Evolutionary conservation across 164 flowering plant species (phyloP), one percentile per base, ranked within the genome.

Genomic region (Stephania japonica): DNA sequence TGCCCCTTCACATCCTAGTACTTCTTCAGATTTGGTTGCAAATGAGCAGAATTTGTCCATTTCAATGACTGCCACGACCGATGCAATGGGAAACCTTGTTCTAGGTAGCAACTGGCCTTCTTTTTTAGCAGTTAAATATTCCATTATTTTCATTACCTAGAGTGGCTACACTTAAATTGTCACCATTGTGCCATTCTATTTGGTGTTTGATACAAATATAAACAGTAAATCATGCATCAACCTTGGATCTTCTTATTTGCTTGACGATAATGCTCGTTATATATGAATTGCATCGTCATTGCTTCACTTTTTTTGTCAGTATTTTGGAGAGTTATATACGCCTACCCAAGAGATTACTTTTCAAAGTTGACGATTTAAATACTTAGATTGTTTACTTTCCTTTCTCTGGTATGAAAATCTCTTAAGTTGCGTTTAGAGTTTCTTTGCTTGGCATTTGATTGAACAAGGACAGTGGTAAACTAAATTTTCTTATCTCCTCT

Each of bases 51-150:
- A 59, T 62, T 73, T 87, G 81, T 95, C 96, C 70, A 75, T 95
- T 77, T 93, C 97, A 26, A 95, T 95, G 99, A 88, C 93, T 43
- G 98, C 98, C 69, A 88, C 97, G 18, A 83, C 80, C 80, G 97
- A 93, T 78, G 27, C 80, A 21, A 66, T 65, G 74, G 99, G 96
- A 69, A 89, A 88, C 76, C 92, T 95, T 75, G 79, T 95, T 72
- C 87, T 95, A 47, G 99, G 97, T 90, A 87, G 73, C 64, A n/a
- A 4, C 73, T 21, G 62, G 12, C 50, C 43, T 56, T 64, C 42
- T 50, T 9, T 12, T 42, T 70, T 19, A 18, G 7, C 86, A 74
- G 21, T 24, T 75, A 3, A 38, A 16, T 13, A 32, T 59, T 71
- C 3, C 23, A 49, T 21, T 67, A 18, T 62, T 68, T 56, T 64